Evolutionary conservation across 2,329 filamentous ascomycete genomes (phyloP), one percentile per base, ranked within the genome.

Genomic region (Fusarium sp.): DNA sequence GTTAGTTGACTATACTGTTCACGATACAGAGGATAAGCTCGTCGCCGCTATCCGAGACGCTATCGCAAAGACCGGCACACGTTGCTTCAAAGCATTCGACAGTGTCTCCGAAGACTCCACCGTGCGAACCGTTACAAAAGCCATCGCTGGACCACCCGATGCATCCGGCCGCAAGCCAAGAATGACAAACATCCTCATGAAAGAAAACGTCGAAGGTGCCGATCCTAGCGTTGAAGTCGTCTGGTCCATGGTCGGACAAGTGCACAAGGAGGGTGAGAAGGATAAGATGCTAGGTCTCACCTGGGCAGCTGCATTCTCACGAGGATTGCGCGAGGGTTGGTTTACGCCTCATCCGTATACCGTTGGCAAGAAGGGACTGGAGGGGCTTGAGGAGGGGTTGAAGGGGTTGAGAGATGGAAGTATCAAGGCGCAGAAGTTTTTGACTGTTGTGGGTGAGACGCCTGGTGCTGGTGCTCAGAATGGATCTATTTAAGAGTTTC

Each of bases 311-410:
- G 52, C 49, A 0, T 70, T 72, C 4, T 22, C 58, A 0, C 32
- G 58, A 2, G 70, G 70, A 7, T 40, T 72, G 1, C 14, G 47
- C 2, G 66, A 72, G 56, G 70, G 70, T 3, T 72, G 70, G 70
- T 42, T 72, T 13, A 67, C 56, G 2, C 7, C 48, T 0, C 70
- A 72, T 25, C 70, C 70, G 5, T 57, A 70, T 1, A 18, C 45
- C 0, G 2, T 70, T 2, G 67, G 67, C 1, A 55, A 62, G 9
- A 61, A 54, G 16, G 67, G 67, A 0, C 27, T 70, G 0, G 44
- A 46, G 0, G 61, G 61, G 0, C 6, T 66, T 3, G 53, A 55
- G 3, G 55, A 61, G 3, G 63, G 63, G 0, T 22, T 66, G 0
- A n/a, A 45, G 14, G 42, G 5, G 2, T 10, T 66, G 16, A 54